Evolutionary conservation across 345 rosid species (phyloP).

Genomic region (Melastoma malabathricum): DNA sequence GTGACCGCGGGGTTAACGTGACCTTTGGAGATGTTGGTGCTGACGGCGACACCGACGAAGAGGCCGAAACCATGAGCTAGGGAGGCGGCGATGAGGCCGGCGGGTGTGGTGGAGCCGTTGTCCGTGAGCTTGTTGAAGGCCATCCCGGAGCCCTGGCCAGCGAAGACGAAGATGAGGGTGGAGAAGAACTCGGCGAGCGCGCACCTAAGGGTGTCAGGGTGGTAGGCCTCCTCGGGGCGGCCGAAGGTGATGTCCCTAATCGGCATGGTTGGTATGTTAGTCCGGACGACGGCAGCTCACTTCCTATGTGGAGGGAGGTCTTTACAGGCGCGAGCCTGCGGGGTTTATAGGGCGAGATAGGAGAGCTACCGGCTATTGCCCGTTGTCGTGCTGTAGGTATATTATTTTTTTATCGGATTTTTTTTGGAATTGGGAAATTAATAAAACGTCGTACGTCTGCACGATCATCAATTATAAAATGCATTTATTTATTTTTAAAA

Average conservation of each 20-base stretch:
- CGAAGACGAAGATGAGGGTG: slow-evolving; percentile 63
- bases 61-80: slow-evolving; percentile 59
- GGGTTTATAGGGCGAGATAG: too few relatives aligned
- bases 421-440: too few relatives aligned
- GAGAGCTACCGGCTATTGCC: too few relatives aligned
- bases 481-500: too few relatives aligned
- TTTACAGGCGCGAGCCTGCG: too few relatives aligned
- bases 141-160: slow-evolving; percentile 80
- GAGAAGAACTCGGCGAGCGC: slow-evolving; percentile 80
- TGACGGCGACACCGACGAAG: slow-evolving; percentile 42
- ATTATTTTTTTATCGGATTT: too few relatives aligned
- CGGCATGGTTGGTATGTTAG: slow-evolving; percentile 33
- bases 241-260: slow-evolving; percentile 68
- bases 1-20: slow-evolving; percentile 79
- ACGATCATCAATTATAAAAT: too few relatives aligned
- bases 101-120: slow-evolving; percentile 45
- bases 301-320: too few relatives aligned
- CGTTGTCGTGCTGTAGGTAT: too few relatives aligned
- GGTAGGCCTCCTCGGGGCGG: slow-evolving; percentile 44
- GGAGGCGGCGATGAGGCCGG: slow-evolving; percentile 44
- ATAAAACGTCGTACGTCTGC: too few relatives aligned
- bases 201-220: slow-evolving; percentile 53
- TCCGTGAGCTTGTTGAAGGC: slow-evolving; percentile 64
- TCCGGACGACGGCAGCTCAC: background rate
- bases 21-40: slow-evolving; percentile 60